Evolutionary conservation across 495 filamentous ascomycete species (phyloP).

Genomic region (Aspergillus diversus): DNA sequence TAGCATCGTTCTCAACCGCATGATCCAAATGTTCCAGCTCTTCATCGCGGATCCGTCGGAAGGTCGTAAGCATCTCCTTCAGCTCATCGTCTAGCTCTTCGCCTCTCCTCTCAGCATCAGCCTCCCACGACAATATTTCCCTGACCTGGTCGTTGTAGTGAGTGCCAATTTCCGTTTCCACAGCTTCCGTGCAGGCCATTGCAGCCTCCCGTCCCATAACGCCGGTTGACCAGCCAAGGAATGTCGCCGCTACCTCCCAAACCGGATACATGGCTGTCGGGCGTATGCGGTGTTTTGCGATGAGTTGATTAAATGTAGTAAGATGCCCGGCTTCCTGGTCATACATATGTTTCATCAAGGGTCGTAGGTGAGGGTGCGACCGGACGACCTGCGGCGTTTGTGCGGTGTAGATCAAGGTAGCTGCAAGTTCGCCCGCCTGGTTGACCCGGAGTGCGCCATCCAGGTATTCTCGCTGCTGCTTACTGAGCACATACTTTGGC

Average conservation of each 20-base stretch:
- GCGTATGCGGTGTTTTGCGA: constrained; percentile 87
- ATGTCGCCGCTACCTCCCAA: constrained; percentile 83
- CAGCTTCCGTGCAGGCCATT: constrained; percentile 98
- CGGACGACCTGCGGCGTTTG: constrained; percentile 77
- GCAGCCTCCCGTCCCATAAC: constrained; percentile 91
- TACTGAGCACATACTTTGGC: constrained; percentile 65
- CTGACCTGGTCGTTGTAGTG: constrained; percentile 96
- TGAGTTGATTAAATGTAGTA: constrained; percentile 77
- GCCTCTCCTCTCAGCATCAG: constrained; percentile 62
- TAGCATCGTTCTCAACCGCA: constrained; percentile 88
- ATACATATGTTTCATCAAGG: constrained; percentile 97
- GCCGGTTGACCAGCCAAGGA: constrained; percentile 86
- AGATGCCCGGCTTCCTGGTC: constrained; percentile 92
- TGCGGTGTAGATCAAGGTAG: constrained; percentile 81
- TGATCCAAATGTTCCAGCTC: constrained; percentile 97
- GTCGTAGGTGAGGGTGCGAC: constrained; percentile 80
- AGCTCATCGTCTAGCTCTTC: constrained; percentile 82
- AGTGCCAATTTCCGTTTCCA: constrained; percentile 95
- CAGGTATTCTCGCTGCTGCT: constrained; percentile 73
- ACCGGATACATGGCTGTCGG: constrained; percentile 93
- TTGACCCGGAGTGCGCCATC: constrained; percentile 86
- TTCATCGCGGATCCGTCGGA: constrained; percentile 89
- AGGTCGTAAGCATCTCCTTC: constrained; percentile 67
- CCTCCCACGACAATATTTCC: constrained; percentile 76
- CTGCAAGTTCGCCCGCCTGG: constrained; percentile 87